phyloP scores from a whole-genome alignment of 352 stramenopile species.

The Pythium pectinolyticum region DNA sequence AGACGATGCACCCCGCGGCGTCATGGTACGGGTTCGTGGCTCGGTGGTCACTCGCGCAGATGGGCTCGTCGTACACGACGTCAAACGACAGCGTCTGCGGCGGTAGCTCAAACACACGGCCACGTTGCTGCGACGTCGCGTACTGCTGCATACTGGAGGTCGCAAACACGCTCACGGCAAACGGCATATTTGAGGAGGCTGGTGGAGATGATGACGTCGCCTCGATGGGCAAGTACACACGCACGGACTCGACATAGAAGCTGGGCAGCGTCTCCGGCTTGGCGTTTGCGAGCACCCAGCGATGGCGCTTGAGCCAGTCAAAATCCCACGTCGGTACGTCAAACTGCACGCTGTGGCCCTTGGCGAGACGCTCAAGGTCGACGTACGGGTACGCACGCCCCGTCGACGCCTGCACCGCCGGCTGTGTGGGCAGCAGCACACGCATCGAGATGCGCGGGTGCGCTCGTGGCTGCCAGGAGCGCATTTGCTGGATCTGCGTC shows the following conservation, averaged over 20 bases:
- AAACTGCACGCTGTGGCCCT: not conserved
- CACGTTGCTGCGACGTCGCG: not conserved
- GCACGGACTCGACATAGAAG: slow-evolving; percentile 14
- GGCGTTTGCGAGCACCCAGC: slow-evolving; percentile 6
- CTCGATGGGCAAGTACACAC: slow-evolving; percentile 11
- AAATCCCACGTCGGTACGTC: slow-evolving; percentile 6
- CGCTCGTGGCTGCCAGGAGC: slow-evolving; percentile 8
- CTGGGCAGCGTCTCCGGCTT: slow-evolving; percentile 6
- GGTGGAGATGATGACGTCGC: not conserved
- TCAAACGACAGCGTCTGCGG: slow-evolving; percentile 10
- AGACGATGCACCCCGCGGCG: slow-evolving; percentile 7
- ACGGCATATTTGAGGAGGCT: not conserved
- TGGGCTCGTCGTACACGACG: slow-evolving; percentile 4
- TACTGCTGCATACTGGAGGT: slow-evolving; percentile 1
- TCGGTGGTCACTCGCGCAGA: not conserved
- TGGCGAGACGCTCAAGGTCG: not conserved
- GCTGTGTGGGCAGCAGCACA: slow-evolving; percentile 9
- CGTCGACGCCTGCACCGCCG: not conserved
- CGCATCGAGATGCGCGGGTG: slow-evolving; percentile 9
- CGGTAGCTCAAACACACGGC: slow-evolving; percentile 4
- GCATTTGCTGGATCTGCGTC: slow-evolving; percentile 11
- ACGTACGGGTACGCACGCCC: slow-evolving; percentile 9
- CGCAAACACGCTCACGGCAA: not conserved
- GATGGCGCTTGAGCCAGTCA: slow-evolving; percentile 11
- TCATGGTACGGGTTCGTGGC: slow-evolving; percentile 13